phyloP scores from a whole-genome alignment of 345 rosid species.

The Aquilaria yunnanensis region DNA sequence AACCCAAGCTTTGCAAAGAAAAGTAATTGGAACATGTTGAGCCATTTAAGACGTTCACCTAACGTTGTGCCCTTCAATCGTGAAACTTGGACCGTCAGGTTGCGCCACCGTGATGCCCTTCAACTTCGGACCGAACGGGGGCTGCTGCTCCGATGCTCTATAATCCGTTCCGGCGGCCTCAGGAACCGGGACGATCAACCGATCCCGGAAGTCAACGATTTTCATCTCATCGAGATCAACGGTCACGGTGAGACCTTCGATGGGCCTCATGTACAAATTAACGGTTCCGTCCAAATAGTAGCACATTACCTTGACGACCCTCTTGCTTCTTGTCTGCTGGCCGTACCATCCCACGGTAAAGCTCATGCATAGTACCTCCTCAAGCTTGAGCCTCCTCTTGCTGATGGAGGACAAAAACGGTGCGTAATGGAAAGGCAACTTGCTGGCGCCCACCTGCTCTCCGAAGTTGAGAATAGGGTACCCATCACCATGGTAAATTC shows the following conservation, averaged over 20 bases:
- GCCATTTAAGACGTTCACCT: conserved; percentile 16
- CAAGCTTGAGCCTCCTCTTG: conserved; percentile 24
- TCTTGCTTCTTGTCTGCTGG: conserved; percentile 11
- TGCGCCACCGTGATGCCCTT: conserved; percentile 25
- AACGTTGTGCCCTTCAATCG: conserved; percentile 22
- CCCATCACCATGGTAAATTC: conserved; percentile 23
- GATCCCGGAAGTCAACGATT: conserved; percentile 18
- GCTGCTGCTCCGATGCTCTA: conserved; percentile 25
- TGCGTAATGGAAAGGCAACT: conserved; percentile 14
- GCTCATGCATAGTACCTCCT: conserved; percentile 20
- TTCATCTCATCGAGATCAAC: conserved; percentile 31
- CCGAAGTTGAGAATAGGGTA: conserved; percentile 25
- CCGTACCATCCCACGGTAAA: conserved; percentile 31
- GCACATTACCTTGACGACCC: conserved; percentile 30
- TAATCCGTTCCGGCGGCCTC: conserved; percentile 34
- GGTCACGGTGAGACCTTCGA: conserved; percentile 27
- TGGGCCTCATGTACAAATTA: conserved; percentile 29
- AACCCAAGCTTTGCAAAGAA: too few relatives aligned
- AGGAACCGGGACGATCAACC: conserved; percentile 23
- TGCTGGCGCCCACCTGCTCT: conserved; percentile 16
- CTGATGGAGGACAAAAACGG: conserved; percentile 25
- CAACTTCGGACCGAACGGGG: conserved; percentile 14
- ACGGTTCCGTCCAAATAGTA: conserved; percentile 29
- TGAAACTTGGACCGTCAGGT: conserved; percentile 38
- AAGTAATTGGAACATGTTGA: too few relatives aligned